Conservation (phyloP, 108 stramenopile species). For the Mediolabrus comicus region DNA sequence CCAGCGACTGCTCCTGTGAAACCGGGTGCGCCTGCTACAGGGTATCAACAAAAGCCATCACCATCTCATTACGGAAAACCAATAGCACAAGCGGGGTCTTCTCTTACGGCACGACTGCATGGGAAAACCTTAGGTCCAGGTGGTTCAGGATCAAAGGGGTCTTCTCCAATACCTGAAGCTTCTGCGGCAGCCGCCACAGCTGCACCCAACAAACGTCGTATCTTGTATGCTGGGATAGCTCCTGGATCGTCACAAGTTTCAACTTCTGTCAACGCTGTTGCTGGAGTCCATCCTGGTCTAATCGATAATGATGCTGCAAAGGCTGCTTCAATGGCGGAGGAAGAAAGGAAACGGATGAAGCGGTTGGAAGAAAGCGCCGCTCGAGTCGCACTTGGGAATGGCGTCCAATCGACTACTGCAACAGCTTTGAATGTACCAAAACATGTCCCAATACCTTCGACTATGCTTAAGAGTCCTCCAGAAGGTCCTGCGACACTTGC, state of each 20-base stretch:
- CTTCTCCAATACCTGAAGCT: neutral
- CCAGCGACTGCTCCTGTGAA: slow-evolving; percentile 68
- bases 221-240: slow-evolving; percentile 81
- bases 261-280: slow-evolving; percentile 62
- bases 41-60: neutral
- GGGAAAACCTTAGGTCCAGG: slow-evolving; percentile 62
- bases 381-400: slow-evolving; percentile 24
- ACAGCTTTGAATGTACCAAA: neutral
- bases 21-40: slow-evolving; percentile 25
- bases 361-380: slow-evolving; percentile 30
- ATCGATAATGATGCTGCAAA: slow-evolving; percentile 43
- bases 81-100: slow-evolving; percentile 51
- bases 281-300: slow-evolving; percentile 64
- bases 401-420: slow-evolving; percentile 1
- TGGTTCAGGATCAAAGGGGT: slow-evolving; percentile 1
- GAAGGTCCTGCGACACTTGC: slow-evolving; percentile 40
- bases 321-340: slow-evolving; percentile 28
- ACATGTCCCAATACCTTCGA: neutral
- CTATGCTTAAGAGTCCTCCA: slow-evolving; percentile 9
- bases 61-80: slow-evolving; percentile 65
- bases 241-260: slow-evolving; percentile 69
- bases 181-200: slow-evolving; percentile 2
- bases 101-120: slow-evolving; percentile 63
- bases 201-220: slow-evolving; percentile 34
- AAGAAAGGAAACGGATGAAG: slow-evolving; percentile 21